A percentile compares a stretch with the other conserved stretches of the same genome.
These are phyloP conservation scores for Xylaria venustula DNA, from an alignment of 495 filamentous ascomycete species.

Conservation along the genomic window DNA sequence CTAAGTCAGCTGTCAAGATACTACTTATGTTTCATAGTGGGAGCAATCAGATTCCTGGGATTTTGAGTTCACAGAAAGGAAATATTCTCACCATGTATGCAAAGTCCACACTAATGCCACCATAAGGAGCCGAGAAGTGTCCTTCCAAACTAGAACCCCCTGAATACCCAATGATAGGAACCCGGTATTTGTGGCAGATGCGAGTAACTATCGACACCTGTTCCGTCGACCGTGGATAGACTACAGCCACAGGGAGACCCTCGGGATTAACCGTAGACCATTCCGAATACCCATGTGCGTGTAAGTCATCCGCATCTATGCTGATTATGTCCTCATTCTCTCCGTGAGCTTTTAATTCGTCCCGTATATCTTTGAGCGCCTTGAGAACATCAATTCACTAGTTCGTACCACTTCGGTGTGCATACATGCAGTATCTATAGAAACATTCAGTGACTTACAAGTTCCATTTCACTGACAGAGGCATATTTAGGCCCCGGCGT, in stretches of 20 bases:
- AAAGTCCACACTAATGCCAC: conserved; percentile 88
- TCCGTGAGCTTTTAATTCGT: conserved; percentile 40
- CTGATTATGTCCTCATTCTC: conserved; percentile 71
- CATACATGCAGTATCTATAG: background rate
- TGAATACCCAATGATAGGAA: conserved; percentile 87
- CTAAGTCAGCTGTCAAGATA: background rate
- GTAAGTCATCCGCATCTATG: conserved; percentile 79
- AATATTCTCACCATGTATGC: conserved; percentile 58
- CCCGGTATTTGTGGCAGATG: conserved; percentile 75
- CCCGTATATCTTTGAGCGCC: conserved; percentile 62
- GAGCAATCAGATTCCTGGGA: too few relatives aligned
- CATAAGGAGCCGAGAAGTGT: conserved; percentile 82
- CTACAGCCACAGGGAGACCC: conserved; percentile 74
- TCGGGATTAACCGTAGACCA: conserved; percentile 85
- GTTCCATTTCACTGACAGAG: conserved; percentile 48
- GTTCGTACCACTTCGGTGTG: background rate
- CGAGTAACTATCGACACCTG: conserved; percentile 79
- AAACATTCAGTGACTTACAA: conserved; percentile 35
- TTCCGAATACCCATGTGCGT: conserved; percentile 81
- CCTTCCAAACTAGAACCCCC: conserved; percentile 86
- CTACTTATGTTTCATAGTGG: too few relatives aligned
- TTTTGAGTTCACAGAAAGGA: too few relatives aligned
- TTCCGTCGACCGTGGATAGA: conserved; percentile 72
- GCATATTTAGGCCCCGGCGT: conserved; percentile 44
- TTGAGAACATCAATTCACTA: conserved; percentile 33